Conservation (phyloP, 352 stramenopile genomes). For the Pythium biforme region DNA sequence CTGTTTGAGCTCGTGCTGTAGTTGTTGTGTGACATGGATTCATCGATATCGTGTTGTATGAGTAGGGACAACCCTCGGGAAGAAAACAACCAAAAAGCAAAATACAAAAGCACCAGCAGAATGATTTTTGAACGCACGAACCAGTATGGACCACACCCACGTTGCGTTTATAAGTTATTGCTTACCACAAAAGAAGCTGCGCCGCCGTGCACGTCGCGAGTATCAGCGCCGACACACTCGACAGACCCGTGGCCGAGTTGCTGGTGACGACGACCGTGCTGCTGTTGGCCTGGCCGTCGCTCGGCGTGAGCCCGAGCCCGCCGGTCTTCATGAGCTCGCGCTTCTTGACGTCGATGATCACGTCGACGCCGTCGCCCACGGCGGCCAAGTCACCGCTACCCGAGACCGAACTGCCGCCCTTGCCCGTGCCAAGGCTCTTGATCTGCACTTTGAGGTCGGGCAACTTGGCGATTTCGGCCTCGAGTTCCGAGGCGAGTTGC, state of each 20-base stretch:
- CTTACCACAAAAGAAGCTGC: slow-evolving; percentile 17
- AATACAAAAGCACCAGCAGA: not conserved
- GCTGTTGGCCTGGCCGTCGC: not conserved
- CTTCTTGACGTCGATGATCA: slow-evolving; percentile 49
- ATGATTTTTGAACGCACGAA: not conserved
- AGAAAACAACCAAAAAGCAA: not conserved
- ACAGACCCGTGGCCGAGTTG: not conserved
- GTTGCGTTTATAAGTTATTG: slow-evolving; percentile 6
- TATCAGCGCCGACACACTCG: slow-evolving; percentile 6
- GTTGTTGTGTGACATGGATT: not conserved
- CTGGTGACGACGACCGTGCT: slow-evolving; percentile 7
- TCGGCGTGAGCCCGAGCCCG: slow-evolving; percentile 8
- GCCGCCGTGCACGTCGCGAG: not conserved
- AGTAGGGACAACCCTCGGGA: not conserved
- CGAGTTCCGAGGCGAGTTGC: slow-evolving; percentile 20
- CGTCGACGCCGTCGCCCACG: slow-evolving; percentile 26
- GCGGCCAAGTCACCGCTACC: not conserved
- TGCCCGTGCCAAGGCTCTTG: slow-evolving; percentile 12
- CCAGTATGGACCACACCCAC: too few species aligned
- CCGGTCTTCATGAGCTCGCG: slow-evolving; percentile 37
- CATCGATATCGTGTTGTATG: not conserved
- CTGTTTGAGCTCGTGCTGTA: slow-evolving; percentile 74
- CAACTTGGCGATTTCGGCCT: slow-evolving; percentile 30
- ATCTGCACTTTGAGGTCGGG: slow-evolving; percentile 35
- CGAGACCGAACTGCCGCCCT: not conserved